Percentiles rank a stretch among this genome's conserved stretches.
Evolutionary conservation across 2,329 filamentous ascomycete genomes (phyloP).

Genomic region (Hypoxylon sp.): DNA sequence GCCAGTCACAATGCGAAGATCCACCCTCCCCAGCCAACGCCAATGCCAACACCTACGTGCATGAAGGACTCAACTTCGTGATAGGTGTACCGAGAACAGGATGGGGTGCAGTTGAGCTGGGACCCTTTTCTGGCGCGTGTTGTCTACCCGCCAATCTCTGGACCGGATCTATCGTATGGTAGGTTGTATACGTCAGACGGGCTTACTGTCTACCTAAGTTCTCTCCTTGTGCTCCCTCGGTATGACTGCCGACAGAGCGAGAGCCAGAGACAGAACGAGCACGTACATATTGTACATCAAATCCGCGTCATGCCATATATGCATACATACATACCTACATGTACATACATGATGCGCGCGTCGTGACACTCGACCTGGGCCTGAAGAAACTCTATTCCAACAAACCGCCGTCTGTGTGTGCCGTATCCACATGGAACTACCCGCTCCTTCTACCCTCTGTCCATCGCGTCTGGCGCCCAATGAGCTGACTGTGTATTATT

Average conservation of each 20-base stretch:
- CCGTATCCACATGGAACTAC: constrained; percentile 25
- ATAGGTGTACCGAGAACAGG: constrained; percentile 20
- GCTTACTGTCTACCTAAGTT: background rate
- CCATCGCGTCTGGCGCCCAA: constrained; percentile 20
- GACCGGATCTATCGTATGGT: constrained; percentile 8
- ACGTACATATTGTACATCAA: too few species aligned
- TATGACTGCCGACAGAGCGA: constrained; percentile 32
- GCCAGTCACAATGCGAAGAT: constrained; percentile 16
- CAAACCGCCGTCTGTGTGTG: constrained; percentile 18
- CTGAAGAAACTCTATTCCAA: constrained; percentile 36
- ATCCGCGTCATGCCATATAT: constrained; percentile 21
- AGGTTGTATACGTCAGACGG: constrained; percentile 9
- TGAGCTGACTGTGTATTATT: constrained; percentile 7
- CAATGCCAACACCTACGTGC: constrained; percentile 28
- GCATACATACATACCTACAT: constrained; percentile 5
- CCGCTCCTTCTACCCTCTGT: background rate
- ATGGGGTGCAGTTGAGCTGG: constrained; percentile 1
- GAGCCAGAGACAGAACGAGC: too few species aligned
- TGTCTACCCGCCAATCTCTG: constrained; percentile 17
- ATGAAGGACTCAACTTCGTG: constrained; percentile 11
- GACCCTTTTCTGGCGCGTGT: constrained; percentile 13
- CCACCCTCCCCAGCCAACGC: constrained; percentile 9
- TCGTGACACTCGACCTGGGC: constrained; percentile 22
- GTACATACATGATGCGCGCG: constrained; percentile 1
- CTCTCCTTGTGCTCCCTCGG: constrained; percentile 25